Base-by-base conservation (phyloP, 805 yeast species). In the Monosporozyma solicola region DNA sequence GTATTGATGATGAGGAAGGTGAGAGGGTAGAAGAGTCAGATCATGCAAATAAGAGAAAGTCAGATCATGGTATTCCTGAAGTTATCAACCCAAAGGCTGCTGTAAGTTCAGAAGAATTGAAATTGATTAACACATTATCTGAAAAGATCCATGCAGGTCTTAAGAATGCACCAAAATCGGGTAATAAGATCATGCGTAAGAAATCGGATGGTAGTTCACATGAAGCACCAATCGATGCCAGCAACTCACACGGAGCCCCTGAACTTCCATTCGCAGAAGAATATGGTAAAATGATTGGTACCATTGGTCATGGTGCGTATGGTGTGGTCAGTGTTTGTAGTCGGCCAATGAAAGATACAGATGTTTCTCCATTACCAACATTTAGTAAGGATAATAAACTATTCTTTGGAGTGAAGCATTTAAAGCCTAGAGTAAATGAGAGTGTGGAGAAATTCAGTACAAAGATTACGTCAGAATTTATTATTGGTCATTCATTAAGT, bases 381-480 rank as follows among this genome's bases (percentile, higher is more conserved):
- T 97, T 88, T 67, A 81, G 87, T 1, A 94, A 94, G 49, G 66
- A 65, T 1, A 64, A 63, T 47, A 63, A 86, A 82, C 71, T 88
- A 78, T 74, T 94, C 88, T 60, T 90, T 85, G 98, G 81, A 77
- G 70, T 79, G 77, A 70, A 92, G 84, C 97, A 94, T 68, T 85
- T 92, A 85, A 88, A 84, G 69, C 66, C 67, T 27, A 85, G 86
- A 64, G 83, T 83, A 60, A 96, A 87, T 58, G 91, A 89, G 66
- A 95, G 95, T 2, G 90, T 87, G 65, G 80, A 96, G 60, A 97
- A 92, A 67, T 95, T 92, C 44, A 77, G 91, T 59, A 96, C 96
- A 53, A 76, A 96, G 48, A 80, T 88, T 47, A 82, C 95, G 1
- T 84, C 95, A 5, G 97, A 90, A 67, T 91, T 90, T 67, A 85